Evolutionary conservation across 768 basidiomycete genomes (phyloP).

Genomic region (Thelephora ganbajun): DNA sequence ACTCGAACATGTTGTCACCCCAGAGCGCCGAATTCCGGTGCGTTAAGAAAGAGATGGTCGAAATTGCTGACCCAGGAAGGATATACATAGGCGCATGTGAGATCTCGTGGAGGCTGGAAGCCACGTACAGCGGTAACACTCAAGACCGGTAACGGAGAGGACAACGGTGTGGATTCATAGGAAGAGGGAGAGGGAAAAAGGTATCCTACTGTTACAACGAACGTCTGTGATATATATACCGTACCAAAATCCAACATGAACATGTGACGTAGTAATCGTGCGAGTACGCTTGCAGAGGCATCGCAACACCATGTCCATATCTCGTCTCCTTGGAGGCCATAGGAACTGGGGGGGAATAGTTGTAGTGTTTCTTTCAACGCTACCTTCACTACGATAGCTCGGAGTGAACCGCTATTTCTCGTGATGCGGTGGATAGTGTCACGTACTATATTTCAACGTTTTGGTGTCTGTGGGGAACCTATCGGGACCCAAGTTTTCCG

Average conservation of each 20-base stretch:
- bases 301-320: constrained; percentile 27
- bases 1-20: constrained; percentile 66
- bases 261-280: too few relatives aligned
- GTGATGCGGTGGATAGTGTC: too few relatives aligned
- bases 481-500: constrained; percentile 35
- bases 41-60: constrained; percentile 46
- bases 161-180: too few relatives aligned
- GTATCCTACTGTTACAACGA: too few relatives aligned
- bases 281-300: constrained; percentile 38
- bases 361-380: constrained; percentile 71
- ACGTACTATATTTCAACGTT: constrained; percentile 52
- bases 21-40: constrained; percentile 57
- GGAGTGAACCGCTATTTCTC: background rate
- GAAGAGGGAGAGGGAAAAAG: too few relatives aligned
- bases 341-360: constrained; percentile 69
- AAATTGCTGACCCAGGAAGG: constrained; percentile 40
- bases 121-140: too few relatives aligned
- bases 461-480: constrained; percentile 37
- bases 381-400: constrained; percentile 37
- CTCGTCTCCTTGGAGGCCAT: constrained; percentile 54
- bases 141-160: too few relatives aligned
- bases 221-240: too few relatives aligned
- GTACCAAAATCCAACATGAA: too few relatives aligned
- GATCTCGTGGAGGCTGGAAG: constrained; percentile 19
- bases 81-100: constrained; percentile 53